Base-by-base conservation (phyloP, 164 flowering plant genomes). In the Tinospora cordifolia region DNA sequence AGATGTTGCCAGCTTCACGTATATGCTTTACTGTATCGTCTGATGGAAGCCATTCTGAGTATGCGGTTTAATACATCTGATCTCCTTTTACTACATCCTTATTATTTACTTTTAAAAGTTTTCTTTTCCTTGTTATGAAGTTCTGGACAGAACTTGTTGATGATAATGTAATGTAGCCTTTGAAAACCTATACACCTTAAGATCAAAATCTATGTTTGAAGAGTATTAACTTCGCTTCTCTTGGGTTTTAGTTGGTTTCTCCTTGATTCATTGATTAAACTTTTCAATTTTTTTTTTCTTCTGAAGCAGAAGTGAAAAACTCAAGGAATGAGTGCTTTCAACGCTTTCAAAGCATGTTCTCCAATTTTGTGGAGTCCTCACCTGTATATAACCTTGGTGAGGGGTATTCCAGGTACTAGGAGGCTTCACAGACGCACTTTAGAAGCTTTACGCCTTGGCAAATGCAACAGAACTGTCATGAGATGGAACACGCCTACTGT, bases 361-460 rank as follows among this genome's bases (percentile, higher is more conserved):
- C 96, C 95, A 14, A 81, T 92, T 58, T 88, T 76, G 46, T 90
- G 96, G 96, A 92, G 98, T 72, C 82, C 83, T 2, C 80, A 88
- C 75, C 71, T 92, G 2, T 90, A 92, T 70, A 83, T 92, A 70
- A 92, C 96, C 26, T 78, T 88, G 64, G 97, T 87, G 72, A 87
- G 97, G 78, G 97, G 97, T 1, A 83, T 92, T 6, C 97, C 96
- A 0, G 97, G 97, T 51, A 92, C 97, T 44, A 83, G 97, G 69
- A 83, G 79, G 76, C 88, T 85, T 75, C 97, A 92, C 70, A 78
- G 97, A 71, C 91, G 93, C 62, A 92, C 93, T 0, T 75, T 92
- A 27, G 97, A 88, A 81, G 97, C 93, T 26, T 57, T 93, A 69
- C 86, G 91, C 17, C 88, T 91, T 19, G 70, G 87, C 40, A 93